Percentiles rank a stretch among this genome's conserved stretches.
phyloP scores from a whole-genome alignment of 371 early-diverging fungal genomes.

The Mortierella sp. region DNA sequence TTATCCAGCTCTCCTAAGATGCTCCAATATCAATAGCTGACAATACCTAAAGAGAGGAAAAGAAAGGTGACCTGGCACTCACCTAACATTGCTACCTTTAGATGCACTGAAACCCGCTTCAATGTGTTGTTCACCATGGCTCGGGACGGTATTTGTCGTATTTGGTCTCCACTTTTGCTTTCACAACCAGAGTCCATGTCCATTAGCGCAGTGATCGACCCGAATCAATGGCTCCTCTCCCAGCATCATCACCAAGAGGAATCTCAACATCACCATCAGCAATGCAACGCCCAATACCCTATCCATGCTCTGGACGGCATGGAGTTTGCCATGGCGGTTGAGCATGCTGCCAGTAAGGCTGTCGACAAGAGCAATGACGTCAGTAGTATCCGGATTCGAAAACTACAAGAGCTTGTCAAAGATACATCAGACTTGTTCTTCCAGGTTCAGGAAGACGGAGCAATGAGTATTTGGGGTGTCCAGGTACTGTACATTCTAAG shows the following conservation, averaged over 20 bases:
- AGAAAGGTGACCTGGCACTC: too few species aligned
- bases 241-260: conserved; percentile 33
- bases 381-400: conserved; percentile 46
- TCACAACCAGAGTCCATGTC: conserved; percentile 64
- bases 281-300: conserved; percentile 36
- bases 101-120: conserved; percentile 14
- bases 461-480: conserved; percentile 84
- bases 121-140: conserved; percentile 78
- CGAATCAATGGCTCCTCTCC: conserved; percentile 74
- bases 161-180: conserved; percentile 76
- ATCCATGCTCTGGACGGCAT: conserved; percentile 76
- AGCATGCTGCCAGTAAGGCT: conserved; percentile 44
- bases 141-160: conserved; percentile 76
- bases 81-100: too few species aligned
- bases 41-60: too few species aligned
- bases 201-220: conserved; percentile 76
- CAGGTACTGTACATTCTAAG: conserved; percentile 58
- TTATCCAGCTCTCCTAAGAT: conserved; percentile 10
- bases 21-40: background rate
- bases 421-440: conserved; percentile 87
- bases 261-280: conserved; percentile 8
- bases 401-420: conserved; percentile 66
- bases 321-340: conserved; percentile 63
- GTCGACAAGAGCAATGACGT: conserved; percentile 31
- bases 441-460: conserved; percentile 74